Evolutionary conservation across 2,329 filamentous ascomycete genomes (phyloP).

Genomic region (Claviceps sp.): DNA sequence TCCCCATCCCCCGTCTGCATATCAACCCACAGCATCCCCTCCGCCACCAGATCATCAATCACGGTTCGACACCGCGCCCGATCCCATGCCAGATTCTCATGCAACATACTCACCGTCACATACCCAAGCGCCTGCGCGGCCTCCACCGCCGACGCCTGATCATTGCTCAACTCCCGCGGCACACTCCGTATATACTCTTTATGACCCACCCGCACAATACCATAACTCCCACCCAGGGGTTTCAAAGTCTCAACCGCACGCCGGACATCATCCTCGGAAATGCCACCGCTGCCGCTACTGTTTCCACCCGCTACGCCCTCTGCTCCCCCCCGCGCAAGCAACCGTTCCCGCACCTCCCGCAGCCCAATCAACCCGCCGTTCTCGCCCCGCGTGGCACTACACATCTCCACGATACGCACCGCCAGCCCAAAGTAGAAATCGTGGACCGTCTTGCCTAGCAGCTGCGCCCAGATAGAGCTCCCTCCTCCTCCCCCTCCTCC

Average conservation of each 20-base stretch:
- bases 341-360: conserved; percentile 62
- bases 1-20: conserved; percentile 55
- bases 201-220: conserved; percentile 68
- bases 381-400: conserved; percentile 69
- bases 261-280: conserved; percentile 86
- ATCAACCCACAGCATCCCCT: conserved; percentile 91
- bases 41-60: conserved; percentile 75
- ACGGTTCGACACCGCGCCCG: conserved; percentile 74
- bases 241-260: conserved; percentile 77
- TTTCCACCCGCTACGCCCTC: not conserved
- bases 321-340: conserved; percentile 58
- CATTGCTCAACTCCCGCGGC: conserved; percentile 87
- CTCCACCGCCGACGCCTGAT: conserved; percentile 86
- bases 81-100: conserved; percentile 77
- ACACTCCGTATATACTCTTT: conserved; percentile 84
- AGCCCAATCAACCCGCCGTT: conserved; percentile 88
- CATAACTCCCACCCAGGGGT: conserved; percentile 80
- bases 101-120: conserved; percentile 79
- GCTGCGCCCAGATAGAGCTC: conserved; percentile 78
- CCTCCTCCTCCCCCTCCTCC: conserved; percentile 20
- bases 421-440: conserved; percentile 98
- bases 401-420: conserved; percentile 90
- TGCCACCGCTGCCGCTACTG: conserved; percentile 47
- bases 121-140: conserved; percentile 82
- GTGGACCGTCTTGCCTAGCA: conserved; percentile 82